These are phyloP conservation scores for Yamadazyma atlantica DNA, from an alignment of 1,139 yeast species.

Conservation along the genomic window DNA sequence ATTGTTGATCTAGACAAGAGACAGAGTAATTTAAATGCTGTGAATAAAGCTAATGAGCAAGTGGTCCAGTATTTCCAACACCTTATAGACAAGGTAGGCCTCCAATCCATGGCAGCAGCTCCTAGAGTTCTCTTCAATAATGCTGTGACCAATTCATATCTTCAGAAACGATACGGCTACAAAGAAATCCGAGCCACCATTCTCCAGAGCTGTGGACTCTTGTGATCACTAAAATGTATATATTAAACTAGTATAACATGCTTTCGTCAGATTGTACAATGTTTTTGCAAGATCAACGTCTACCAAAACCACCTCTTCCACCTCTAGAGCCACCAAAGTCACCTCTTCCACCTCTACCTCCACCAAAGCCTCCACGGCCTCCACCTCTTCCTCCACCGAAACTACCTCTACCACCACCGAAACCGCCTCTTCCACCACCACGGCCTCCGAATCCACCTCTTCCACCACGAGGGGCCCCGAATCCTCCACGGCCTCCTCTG, in stretches of 20 bases:
- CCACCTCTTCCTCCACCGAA: conserved; percentile 25
- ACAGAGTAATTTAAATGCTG: conserved; percentile 14
- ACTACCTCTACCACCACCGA: conserved; percentile 36
- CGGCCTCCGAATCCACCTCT: conserved; percentile 30
- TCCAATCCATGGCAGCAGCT: conserved; percentile 23
- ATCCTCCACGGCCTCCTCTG: conserved; percentile 47
- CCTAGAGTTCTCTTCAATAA: conserved; percentile 39
- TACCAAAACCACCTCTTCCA: too few relatives aligned
- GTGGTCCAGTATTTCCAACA: conserved; percentile 23
- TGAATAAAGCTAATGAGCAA: conserved; percentile 21
- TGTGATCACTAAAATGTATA: conserved; percentile 1
- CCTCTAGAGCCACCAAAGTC: too few relatives aligned
- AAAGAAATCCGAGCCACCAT: conserved; percentile 36
- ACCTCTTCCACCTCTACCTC: too few relatives aligned
- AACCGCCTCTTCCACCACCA: conserved; percentile 33
- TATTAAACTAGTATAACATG: conserved; percentile 2
- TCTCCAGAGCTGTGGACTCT: conserved; percentile 30
- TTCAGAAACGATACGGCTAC: conserved; percentile 30
- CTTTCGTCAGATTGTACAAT: conserved; percentile 1
- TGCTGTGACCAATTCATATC: conserved; percentile 22
- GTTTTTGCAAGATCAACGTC: too few relatives aligned
- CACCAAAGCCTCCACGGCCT: conserved; percentile 23
- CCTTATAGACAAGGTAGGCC: conserved; percentile 23
- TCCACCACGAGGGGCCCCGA: conserved; percentile 45
- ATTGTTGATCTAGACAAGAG: conserved; percentile 3